Base-by-base conservation (phyloP, 1,139 yeast genomes). In the Yamadazyma sp. region DNA sequence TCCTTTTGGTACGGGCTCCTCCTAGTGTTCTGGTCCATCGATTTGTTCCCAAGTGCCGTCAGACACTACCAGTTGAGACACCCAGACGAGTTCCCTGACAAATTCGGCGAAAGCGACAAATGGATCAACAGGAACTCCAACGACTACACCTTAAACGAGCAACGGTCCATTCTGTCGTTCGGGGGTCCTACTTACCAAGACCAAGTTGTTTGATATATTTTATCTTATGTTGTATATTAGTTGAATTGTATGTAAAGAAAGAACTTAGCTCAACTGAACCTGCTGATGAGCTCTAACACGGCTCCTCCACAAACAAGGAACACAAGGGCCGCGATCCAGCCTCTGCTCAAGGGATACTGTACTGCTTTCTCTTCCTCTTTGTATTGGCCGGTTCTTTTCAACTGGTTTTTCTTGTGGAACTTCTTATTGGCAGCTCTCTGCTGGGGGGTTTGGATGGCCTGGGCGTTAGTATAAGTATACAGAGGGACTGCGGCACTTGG, bases 251-350 rank as follows among this genome's bases (percentile, higher is more conserved):
- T n/a, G n/a, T n/a, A n/a, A n/a, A n/a, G n/a, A n/a, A 6, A 20
- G 8, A 5, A 20, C 22, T 8, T 20, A 8, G 8, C 8, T 20
- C 22, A 20, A 6, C 79, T 67, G 55, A 81, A 62, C 43, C 75
- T 53, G 48, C 78, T 72, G 24, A 87, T 48, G 39, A 88, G 51
- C 60, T 88, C 95, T 37, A 89, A 70, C 10, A 87, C 48, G 45
- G 92, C 95, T 50, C 96, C 95, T 44, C 96, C 96, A 47, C 85
- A 73, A 5, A 89, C 74, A 50, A 88, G 69, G 60, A 88, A 88
- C 20, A 77, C 75, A 43, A 88, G 70, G 1, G 81, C 66, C 37
- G 66, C 57, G 26, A 87, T 59, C 85, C 94, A 83, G 9, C 74
- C 57, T 52, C 62, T 76, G 31, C 83, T 74, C 25, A 82, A 57